A percentile compares a stretch with the other conserved stretches of the same genome.
Evolutionary conservation across 768 basidiomycete genomes (phyloP).

Genomic region (Royoungia palumana): DNA sequence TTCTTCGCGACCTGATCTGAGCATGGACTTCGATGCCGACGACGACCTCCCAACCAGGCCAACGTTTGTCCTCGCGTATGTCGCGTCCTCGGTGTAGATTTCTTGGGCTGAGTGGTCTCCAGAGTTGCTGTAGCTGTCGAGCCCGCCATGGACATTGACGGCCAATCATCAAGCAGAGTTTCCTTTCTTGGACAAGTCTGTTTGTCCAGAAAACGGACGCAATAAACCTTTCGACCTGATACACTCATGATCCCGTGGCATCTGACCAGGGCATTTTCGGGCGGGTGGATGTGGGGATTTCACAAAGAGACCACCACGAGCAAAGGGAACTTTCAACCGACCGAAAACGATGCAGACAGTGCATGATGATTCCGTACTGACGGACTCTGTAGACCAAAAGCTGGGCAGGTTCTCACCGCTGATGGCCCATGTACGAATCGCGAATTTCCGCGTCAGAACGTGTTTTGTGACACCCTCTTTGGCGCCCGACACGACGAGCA

Average conservation of each 20-base stretch:
- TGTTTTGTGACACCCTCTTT: background rate
- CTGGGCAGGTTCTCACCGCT: no score
- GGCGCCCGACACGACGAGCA: no score
- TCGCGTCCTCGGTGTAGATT: conserved; percentile 6
- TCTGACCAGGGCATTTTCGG: no score
- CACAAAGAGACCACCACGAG: background rate
- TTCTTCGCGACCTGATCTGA: conserved; percentile 82
- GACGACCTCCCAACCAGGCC: conserved; percentile 87
- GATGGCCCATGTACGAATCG: background rate
- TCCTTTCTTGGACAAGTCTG: conserved; percentile 1
- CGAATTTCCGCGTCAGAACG: background rate
- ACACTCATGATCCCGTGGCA: no score
- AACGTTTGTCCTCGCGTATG: conserved; percentile 36
- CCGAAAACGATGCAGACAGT: no score
- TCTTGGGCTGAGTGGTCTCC: conserved; percentile 2
- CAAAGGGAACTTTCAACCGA: no score
- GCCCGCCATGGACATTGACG: conserved; percentile 15
- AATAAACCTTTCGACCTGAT: no score
- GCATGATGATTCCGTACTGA: no score
- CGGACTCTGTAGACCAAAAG: no score
- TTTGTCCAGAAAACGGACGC: no score
- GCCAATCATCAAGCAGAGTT: conserved; percentile 20
- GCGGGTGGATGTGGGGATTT: no score
- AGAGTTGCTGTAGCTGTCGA: conserved; percentile 14
- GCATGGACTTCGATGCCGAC: conserved; percentile 96